phyloP scores from a whole-genome alignment of 78 protist genomes.

The Dictyostelium intermedium region DNA sequence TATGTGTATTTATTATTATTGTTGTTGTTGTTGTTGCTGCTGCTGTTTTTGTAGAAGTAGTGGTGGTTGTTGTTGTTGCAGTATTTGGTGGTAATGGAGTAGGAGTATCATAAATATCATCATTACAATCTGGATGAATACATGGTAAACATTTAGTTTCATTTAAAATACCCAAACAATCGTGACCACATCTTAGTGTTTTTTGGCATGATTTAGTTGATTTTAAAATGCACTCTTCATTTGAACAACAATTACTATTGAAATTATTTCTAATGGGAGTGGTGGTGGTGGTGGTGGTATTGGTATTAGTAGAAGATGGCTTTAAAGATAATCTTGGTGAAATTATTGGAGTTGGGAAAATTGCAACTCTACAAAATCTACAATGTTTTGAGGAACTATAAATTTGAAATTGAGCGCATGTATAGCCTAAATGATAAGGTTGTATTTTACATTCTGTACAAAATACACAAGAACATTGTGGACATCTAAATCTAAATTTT shows the following conservation, averaged over 20 bases:
- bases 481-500: conserved; percentile 72
- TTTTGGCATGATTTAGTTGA: conserved; percentile 27
- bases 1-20: neutral
- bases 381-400: conserved; percentile 65
- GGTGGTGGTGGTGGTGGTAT: neutral
- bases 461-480: conserved; percentile 67
- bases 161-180: conserved; percentile 66
- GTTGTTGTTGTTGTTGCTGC: neutral
- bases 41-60: neutral
- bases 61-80: neutral
- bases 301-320: neutral
- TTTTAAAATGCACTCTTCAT: conserved; percentile 42
- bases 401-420: conserved; percentile 75
- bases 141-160: conserved; percentile 84
- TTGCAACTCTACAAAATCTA: conserved; percentile 63
- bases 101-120: neutral
- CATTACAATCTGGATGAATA: conserved; percentile 65
- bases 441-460: conserved; percentile 77
- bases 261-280: neutral
- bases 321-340: neutral
- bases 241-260: neutral
- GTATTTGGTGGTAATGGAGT: neutral
- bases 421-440: conserved; percentile 88
- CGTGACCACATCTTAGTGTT: conserved; percentile 78
- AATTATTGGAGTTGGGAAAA: neutral